Evolutionary conservation across 176 grass and related monocot genomes (phyloP).

Genomic region (Triticum dicoccoides): DNA sequence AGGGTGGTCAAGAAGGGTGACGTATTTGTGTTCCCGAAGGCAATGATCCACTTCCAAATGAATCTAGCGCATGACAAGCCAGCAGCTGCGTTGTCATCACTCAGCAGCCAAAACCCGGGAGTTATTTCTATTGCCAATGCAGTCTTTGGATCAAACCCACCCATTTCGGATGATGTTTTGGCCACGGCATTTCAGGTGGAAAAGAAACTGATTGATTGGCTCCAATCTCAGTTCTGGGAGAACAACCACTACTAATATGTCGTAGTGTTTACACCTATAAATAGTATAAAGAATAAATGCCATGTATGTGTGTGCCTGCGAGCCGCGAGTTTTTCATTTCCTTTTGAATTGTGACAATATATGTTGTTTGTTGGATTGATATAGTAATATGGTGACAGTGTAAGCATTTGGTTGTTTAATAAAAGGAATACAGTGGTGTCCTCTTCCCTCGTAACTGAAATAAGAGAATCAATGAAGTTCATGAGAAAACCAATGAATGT

Average conservation of each 20-base stretch:
- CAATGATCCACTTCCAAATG: slow-evolving; percentile 13
- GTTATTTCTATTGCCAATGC: background rate
- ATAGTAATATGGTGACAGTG: background rate
- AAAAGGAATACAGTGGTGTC: background rate
- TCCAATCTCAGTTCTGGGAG: slow-evolving; percentile 9
- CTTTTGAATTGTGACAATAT: background rate
- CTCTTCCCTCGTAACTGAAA: background rate
- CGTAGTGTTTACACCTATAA: background rate
- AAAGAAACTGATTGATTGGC: background rate
- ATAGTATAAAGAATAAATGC: background rate
- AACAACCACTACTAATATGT: background rate
- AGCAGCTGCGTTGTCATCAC: background rate
- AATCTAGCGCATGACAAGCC: background rate
- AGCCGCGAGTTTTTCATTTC: background rate
- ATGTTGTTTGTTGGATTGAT: background rate
- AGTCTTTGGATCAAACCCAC: slow-evolving; percentile 8
- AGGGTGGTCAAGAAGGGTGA: slow-evolving; percentile 2
- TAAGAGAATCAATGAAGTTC: background rate
- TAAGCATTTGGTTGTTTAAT: background rate
- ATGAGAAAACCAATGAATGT: background rate
- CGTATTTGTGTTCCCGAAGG: background rate
- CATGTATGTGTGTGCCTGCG: background rate
- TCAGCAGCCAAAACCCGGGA: background rate
- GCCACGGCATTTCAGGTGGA: slow-evolving; percentile 2
- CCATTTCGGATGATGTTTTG: background rate